A percentile compares a stretch with the other conserved stretches of the same genome.
Conservation (phyloP, 257 asterid genomes). For the Solanum commersonii region DNA sequence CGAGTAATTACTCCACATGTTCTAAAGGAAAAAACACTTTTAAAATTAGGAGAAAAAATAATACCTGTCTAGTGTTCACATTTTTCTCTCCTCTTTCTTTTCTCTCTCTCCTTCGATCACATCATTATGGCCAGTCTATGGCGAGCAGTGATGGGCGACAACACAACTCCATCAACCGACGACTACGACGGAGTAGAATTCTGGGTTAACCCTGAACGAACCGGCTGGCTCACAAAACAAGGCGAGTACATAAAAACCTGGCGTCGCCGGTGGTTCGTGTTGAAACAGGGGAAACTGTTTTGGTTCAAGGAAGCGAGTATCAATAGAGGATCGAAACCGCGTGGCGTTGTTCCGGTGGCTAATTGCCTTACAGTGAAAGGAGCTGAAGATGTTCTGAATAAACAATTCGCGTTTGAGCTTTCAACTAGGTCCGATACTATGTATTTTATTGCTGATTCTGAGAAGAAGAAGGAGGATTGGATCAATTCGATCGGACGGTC, state of each 20-base stretch:
- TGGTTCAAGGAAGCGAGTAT: slow-evolving; percentile 87
- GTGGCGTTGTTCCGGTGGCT: slow-evolving; percentile 77
- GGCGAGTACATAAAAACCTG: slow-evolving; percentile 97
- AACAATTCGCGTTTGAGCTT: slow-evolving; percentile 72
- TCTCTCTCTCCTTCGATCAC: neutral
- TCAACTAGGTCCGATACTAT: slow-evolving; percentile 73
- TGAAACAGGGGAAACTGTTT: slow-evolving; percentile 86
- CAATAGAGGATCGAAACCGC: slow-evolving; percentile 61
- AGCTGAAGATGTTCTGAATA: slow-evolving; percentile 81
- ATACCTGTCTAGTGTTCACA: neutral
- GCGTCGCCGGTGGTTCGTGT: slow-evolving; percentile 97
- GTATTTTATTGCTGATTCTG: slow-evolving; percentile 89
- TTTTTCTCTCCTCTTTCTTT: neutral
- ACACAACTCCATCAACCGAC: slow-evolving; percentile 38
- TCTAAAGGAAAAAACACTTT: neutral
- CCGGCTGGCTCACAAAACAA: slow-evolving; percentile 87
- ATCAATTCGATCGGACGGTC: slow-evolving; percentile 87
- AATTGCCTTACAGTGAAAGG: slow-evolving; percentile 85
- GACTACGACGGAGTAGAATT: slow-evolving; percentile 74
- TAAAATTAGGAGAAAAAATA: neutral
- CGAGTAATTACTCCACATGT: neutral
- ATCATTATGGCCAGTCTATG: slow-evolving; percentile 49
- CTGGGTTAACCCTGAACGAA: slow-evolving; percentile 80
- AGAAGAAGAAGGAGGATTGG: slow-evolving; percentile 94
- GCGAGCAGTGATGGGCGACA: slow-evolving; percentile 75